phyloP scores from a whole-genome alignment of 306 rosid genomes.

The Parietaria judaica region DNA sequence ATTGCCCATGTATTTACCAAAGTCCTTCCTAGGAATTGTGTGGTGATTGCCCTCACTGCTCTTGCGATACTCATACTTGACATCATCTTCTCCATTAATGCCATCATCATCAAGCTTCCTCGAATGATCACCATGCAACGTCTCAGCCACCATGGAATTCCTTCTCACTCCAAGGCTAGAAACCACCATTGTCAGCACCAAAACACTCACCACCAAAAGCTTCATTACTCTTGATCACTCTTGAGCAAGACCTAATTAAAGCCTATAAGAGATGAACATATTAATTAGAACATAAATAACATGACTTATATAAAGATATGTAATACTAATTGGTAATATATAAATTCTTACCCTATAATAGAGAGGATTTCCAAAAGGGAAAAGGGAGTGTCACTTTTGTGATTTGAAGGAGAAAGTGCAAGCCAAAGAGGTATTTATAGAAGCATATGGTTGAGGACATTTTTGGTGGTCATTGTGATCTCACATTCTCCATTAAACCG shows the following conservation, averaged over 20 bases:
- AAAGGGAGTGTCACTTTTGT: background rate
- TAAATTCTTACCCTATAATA: conserved; percentile 3
- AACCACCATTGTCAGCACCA: conserved; percentile 1
- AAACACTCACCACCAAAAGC: background rate
- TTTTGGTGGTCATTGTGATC: conserved; percentile 2
- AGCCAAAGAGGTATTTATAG: conserved; percentile 3
- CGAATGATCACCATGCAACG: background rate
- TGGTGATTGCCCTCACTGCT: conserved; percentile 5
- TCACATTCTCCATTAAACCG: conserved; percentile 8
- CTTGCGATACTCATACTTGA: background rate
- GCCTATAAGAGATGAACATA: background rate
- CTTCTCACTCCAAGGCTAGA: conserved; percentile 1
- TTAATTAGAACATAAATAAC: background rate
- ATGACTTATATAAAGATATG: background rate
- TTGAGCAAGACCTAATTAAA: background rate
- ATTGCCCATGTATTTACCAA: conserved; percentile 6
- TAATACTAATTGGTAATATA: background rate
- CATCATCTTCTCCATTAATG: background rate
- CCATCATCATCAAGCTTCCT: background rate
- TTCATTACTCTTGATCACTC: conserved; percentile 1
- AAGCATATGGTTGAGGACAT: background rate
- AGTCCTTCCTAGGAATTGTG: conserved; percentile 4
- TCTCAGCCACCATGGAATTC: background rate
- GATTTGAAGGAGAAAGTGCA: background rate
- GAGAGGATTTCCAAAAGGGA: conserved; percentile 2